phyloP scores from a whole-genome alignment of 257 asterid genomes.

The Voacanga thouarsii region DNA sequence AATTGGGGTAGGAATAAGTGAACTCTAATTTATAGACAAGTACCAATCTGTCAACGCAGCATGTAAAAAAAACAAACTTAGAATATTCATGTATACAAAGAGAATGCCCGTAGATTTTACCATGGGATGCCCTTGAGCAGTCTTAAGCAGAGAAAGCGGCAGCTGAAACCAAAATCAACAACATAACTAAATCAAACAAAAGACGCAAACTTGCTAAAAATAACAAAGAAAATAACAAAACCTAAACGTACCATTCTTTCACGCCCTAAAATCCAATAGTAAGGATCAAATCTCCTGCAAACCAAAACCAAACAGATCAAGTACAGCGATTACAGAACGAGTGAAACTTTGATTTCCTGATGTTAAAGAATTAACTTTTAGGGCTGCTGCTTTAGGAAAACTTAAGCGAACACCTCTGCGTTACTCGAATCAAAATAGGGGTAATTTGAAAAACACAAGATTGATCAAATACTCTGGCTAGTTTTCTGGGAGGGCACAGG shows the following conservation, averaged over 20 bases:
- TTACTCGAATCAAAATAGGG: background rate
- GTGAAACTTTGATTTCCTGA: background rate
- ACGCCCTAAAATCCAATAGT: background rate
- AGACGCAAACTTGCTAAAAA: background rate
- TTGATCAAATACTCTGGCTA: background rate
- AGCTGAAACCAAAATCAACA: conserved; percentile 42
- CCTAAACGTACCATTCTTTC: conserved; percentile 1
- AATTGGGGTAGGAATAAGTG: background rate
- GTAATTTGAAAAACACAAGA: background rate
- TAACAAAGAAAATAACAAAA: background rate
- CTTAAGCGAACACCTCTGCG: background rate
- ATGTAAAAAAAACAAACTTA: background rate
- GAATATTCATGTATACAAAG: background rate
- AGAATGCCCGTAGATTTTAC: conserved; percentile 29
- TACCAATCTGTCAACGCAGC: background rate
- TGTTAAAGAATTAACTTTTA: background rate
- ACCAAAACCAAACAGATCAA: background rate
- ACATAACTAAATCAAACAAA: background rate
- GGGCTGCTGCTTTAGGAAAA: background rate
- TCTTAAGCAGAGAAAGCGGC: conserved; percentile 91
- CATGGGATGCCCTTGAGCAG: conserved; percentile 98
- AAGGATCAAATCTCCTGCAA: conserved; percentile 2
- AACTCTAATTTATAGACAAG: background rate
- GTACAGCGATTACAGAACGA: background rate
- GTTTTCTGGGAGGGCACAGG: background rate